These are phyloP conservation scores for Auxenochlorella pyrenoidosa DNA, from an alignment of 139 green algal genomes.

Conservation along the genomic window DNA sequence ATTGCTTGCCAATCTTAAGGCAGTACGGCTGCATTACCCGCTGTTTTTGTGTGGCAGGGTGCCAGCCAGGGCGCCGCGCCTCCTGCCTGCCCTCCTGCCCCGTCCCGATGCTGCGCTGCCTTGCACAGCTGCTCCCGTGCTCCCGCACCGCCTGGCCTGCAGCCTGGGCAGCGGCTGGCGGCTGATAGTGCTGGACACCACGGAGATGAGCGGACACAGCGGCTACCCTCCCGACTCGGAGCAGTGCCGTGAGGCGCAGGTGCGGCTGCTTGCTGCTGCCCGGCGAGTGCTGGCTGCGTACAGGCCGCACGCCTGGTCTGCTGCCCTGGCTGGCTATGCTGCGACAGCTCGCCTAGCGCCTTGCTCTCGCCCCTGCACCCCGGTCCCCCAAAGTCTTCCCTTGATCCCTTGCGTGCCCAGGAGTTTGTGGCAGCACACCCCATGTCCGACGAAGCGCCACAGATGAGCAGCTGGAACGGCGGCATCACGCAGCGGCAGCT, in stretches of 20 bases:
- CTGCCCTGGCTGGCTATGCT: not conserved
- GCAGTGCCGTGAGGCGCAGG: conserved; percentile 52
- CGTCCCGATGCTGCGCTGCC: not conserved
- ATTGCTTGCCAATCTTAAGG: not conserved
- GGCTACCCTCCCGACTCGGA: conserved; percentile 38
- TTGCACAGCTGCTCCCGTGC: not conserved
- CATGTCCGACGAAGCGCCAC: conserved; percentile 47
- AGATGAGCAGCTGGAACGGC: conserved; percentile 76
- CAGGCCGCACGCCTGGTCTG: too few species aligned
- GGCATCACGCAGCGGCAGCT: conserved; percentile 50
- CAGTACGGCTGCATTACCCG: not conserved
- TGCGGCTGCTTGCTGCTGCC: not conserved
- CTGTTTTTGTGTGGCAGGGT: not conserved
- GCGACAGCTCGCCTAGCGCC: not conserved
- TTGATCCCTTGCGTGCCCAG: not conserved
- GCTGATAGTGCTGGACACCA: conserved; percentile 81
- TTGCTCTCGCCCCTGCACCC: not conserved
- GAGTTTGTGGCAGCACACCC: conserved; percentile 58
- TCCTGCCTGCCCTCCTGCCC: not conserved
- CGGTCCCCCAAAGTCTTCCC: too few species aligned
- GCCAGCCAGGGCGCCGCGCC: not conserved
- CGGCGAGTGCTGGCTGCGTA: not conserved
- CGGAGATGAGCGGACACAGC: conserved; percentile 71
- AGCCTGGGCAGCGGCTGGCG: conserved; percentile 60
- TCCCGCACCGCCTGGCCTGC: not conserved